Percentiles rank a stretch among this genome's conserved stretches.
These are phyloP conservation scores for Babesia gibsoni DNA, from an alignment of 169 alveolate species.

Conservation along the genomic window DNA sequence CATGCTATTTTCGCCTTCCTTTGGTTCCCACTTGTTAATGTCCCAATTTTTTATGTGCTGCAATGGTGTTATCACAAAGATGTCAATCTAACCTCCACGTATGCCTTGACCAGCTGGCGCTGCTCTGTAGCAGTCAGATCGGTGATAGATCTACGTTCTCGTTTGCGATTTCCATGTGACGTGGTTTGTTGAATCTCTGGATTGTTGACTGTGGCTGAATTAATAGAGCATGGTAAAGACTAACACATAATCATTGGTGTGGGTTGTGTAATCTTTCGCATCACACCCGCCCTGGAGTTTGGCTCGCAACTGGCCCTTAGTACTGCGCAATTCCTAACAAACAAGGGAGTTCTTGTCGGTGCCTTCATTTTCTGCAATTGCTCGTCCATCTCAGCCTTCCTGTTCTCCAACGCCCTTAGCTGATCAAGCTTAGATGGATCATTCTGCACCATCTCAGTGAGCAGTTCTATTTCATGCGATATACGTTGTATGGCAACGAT, in stretches of 20 bases:
- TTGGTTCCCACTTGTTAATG: neutral
- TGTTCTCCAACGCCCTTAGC: constrained; percentile 37
- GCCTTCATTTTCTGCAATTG: constrained; percentile 32
- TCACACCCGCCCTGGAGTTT: constrained; percentile 24
- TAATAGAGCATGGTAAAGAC: neutral
- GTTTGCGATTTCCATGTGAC: constrained; percentile 10
- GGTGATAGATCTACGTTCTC: constrained; percentile 2
- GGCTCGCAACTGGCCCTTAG: constrained; percentile 41
- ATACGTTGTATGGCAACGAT: constrained; percentile 56
- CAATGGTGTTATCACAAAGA: neutral
- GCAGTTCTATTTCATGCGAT: constrained; percentile 59
- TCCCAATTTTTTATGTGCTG: constrained; percentile 6
- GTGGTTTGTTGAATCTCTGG: neutral
- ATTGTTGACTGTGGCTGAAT: neutral
- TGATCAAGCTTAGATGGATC: constrained; percentile 41
- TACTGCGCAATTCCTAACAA: constrained; percentile 30
- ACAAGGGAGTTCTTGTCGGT: constrained; percentile 20
- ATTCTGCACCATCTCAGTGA: constrained; percentile 42
- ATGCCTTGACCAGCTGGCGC: constrained; percentile 1
- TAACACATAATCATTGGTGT: constrained; percentile 65
- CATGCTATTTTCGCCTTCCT: neutral
- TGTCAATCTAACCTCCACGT: neutral
- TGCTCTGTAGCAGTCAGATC: constrained; percentile 19
- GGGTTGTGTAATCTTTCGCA: constrained; percentile 59
- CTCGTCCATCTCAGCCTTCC: constrained; percentile 44